Evolutionary conservation across 1,284 basidiomycete species (phyloP).

Genomic region (Puccinia polysora): DNA sequence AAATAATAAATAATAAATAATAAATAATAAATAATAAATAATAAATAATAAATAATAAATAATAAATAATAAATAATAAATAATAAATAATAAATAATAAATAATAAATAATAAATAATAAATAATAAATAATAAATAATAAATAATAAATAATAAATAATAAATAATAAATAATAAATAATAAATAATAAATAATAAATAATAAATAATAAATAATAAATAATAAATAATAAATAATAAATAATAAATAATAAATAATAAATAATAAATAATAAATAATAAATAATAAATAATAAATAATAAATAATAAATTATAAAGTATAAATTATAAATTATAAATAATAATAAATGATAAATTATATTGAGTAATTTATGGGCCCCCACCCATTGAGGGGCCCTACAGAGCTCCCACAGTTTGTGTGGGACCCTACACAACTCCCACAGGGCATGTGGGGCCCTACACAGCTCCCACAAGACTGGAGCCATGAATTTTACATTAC

Average conservation of each 20-base stretch:
- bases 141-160: not conserved
- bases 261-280: not conserved
- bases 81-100: not conserved
- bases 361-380: not conserved
- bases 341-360: not conserved
- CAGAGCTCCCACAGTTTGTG: too few species aligned
- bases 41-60: not conserved
- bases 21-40: not conserved
- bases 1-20: not conserved
- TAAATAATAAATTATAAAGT: not conserved
- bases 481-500: too few species aligned
- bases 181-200: not conserved
- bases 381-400: too few species aligned
- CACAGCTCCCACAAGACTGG: too few species aligned
- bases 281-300: not conserved
- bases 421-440: too few species aligned
- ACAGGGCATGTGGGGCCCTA: too few species aligned
- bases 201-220: not conserved
- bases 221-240: not conserved
- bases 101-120: not conserved
- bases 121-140: not conserved
- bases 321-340: not conserved
- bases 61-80: not conserved
- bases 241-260: not conserved
- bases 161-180: not conserved